Evolutionary conservation across 2,329 filamentous ascomycete species (phyloP).

Genomic region (Chaetothyriales sp.): DNA sequence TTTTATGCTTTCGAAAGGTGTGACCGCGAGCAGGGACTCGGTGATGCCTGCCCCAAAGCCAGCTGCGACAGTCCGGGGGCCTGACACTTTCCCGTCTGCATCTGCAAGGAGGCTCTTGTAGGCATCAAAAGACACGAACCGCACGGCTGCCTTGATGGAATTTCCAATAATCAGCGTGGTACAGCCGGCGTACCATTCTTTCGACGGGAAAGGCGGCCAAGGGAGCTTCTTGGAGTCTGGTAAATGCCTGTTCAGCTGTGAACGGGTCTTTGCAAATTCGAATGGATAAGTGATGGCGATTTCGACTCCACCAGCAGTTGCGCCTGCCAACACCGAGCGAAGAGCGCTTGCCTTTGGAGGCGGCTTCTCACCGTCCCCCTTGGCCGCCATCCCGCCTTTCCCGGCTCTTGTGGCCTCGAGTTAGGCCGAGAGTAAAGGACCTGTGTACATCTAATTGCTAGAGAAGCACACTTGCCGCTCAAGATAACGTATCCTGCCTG

Average conservation of each 20-base stretch:
- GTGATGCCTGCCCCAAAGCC: slow-evolving; percentile 92
- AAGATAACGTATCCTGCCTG: no score
- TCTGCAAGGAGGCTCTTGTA: slow-evolving; percentile 77
- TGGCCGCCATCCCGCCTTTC: not conserved
- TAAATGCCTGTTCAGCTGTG: slow-evolving; percentile 78
- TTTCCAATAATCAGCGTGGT: slow-evolving; percentile 95
- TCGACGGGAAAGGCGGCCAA: slow-evolving; percentile 75
- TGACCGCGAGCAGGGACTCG: slow-evolving; percentile 84
- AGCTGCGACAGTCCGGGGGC: slow-evolving; percentile 78
- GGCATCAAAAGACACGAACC: slow-evolving; percentile 92
- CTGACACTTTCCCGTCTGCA: slow-evolving; percentile 73
- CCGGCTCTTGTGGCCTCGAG: not conserved
- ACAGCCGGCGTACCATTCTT: slow-evolving; percentile 94
- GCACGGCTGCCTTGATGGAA: slow-evolving; percentile 87
- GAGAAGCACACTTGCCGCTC: no score
- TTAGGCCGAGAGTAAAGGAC: not conserved
- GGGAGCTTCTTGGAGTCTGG: slow-evolving; percentile 74
- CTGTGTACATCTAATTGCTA: not conserved
- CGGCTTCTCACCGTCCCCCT: not conserved
- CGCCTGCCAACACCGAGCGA: slow-evolving; percentile 82
- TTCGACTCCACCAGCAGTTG: slow-evolving; percentile 86
- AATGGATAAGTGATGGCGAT: slow-evolving; percentile 92
- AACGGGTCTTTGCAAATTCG: slow-evolving; percentile 91
- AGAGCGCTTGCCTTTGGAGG: slow-evolving; percentile 54
- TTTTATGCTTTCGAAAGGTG: slow-evolving; percentile 96